phyloP scores from a whole-genome alignment of 495 filamentous ascomycete species.

The Tuber melanosporum region DNA sequence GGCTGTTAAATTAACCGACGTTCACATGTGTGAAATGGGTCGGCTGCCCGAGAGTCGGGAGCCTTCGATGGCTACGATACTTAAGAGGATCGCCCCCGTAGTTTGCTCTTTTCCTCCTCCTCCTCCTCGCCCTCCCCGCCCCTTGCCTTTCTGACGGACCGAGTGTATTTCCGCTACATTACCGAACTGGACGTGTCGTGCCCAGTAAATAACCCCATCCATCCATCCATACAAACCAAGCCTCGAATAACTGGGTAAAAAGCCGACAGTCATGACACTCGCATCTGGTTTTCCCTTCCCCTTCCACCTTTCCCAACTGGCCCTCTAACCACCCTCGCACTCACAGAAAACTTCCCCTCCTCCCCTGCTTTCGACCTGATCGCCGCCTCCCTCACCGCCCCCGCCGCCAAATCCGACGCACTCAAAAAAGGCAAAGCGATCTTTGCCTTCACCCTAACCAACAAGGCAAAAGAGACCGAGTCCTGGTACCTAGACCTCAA shows the following conservation, averaged over 20 bases:
- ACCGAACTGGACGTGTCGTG: neutral
- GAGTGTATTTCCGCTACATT: neutral
- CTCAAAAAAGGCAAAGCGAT: constrained; percentile 80
- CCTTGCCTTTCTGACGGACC: neutral
- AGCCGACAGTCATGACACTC: constrained; percentile 14
- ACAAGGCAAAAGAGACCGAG: constrained; percentile 65
- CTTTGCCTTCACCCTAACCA: constrained; percentile 89
- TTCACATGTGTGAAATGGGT: neutral
- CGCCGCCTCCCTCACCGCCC: constrained; percentile 61
- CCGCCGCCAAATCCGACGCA: constrained; percentile 70
- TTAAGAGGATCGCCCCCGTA: neutral
- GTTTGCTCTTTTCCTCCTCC: neutral
- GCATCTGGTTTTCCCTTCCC: constrained; percentile 11
- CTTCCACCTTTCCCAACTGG: neutral
- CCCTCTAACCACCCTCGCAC: constrained; percentile 48
- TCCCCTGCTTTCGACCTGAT: constrained; percentile 88
- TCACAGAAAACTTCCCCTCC: constrained; percentile 64
- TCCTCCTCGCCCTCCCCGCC: neutral
- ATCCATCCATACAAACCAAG: neutral
- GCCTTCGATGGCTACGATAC: neutral
- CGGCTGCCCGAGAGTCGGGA: neutral
- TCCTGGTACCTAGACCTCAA: constrained; percentile 96
- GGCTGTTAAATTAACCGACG: neutral
- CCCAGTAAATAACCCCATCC: neutral
- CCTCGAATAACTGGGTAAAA: neutral